Evolutionary conservation across 2,329 filamentous ascomycete species (phyloP).

Genomic region (Fusarium proliferatum): DNA sequence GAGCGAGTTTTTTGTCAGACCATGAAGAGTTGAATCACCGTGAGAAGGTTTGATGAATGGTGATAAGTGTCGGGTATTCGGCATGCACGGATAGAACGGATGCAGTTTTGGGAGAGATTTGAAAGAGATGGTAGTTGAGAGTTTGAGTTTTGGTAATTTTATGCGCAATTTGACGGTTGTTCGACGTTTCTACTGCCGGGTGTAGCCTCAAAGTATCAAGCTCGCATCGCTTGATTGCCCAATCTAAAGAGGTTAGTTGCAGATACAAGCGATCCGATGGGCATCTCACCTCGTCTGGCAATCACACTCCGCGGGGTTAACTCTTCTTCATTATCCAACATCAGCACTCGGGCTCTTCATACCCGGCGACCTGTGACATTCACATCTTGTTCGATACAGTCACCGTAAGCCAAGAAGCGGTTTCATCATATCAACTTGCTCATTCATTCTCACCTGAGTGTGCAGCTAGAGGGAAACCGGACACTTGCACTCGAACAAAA

Average conservation of each 20-base stretch:
- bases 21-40: neutral
- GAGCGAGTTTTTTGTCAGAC: slow-evolving; percentile 20
- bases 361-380: neutral
- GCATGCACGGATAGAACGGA: slow-evolving; percentile 34
- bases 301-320: slow-evolving; percentile 2
- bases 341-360: neutral
- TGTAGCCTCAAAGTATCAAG: neutral
- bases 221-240: neutral
- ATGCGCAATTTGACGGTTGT: neutral
- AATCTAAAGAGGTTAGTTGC: neutral
- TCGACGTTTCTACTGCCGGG: neutral
- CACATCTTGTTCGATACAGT: neutral
- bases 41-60: neutral
- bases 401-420: neutral
- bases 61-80: slow-evolving; percentile 21
- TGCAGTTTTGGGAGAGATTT: neutral
- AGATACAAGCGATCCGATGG: neutral
- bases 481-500: neutral
- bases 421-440: slow-evolving; percentile 28
- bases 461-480: neutral
- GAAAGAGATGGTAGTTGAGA: neutral
- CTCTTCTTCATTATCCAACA: slow-evolving; percentile 12
- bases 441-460: slow-evolving; percentile 24
- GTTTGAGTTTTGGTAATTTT: neutral
- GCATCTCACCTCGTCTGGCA: neutral